Conservation (phyloP, 2,329 filamentous ascomycete species). For the Trichoderma gracile region DNA sequence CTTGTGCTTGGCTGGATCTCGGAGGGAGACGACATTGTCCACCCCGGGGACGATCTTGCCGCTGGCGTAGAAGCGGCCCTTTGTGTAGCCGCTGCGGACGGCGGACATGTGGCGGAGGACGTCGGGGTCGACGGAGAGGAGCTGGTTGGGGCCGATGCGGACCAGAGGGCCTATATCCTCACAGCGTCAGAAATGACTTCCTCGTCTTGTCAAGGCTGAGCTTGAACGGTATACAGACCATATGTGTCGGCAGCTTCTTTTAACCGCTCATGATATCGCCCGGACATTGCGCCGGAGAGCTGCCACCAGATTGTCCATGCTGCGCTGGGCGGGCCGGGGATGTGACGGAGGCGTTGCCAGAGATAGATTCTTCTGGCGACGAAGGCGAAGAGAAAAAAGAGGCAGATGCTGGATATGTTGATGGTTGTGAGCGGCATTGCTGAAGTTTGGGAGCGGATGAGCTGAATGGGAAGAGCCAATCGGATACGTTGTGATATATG, state of each 20-base stretch:
- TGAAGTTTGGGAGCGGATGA: not conserved
- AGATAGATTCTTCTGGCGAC: slow-evolving; percentile 23
- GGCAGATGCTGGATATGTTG: not conserved
- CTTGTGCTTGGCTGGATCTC: slow-evolving; percentile 50
- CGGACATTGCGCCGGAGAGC: slow-evolving; percentile 33
- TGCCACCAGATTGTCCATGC: slow-evolving; percentile 38
- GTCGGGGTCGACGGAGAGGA: slow-evolving; percentile 44
- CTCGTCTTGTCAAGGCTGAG: too few species aligned
- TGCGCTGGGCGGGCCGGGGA: slow-evolving; percentile 33
- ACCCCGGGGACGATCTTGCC: slow-evolving; percentile 54
- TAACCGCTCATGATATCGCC: slow-evolving; percentile 35
- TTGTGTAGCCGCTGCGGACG: slow-evolving; percentile 41
- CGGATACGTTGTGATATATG: too few species aligned
- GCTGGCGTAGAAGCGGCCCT: slow-evolving; percentile 49
- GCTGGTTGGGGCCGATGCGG: slow-evolving; percentile 46
- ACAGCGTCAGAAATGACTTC: not conserved
- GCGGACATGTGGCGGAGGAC: slow-evolving; percentile 42
- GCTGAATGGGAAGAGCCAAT: not conserved
- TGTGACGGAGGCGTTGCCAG: slow-evolving; percentile 36
- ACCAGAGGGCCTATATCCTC: slow-evolving; percentile 29
- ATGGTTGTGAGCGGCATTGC: slow-evolving; percentile 4
- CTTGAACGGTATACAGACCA: slow-evolving; percentile 27
- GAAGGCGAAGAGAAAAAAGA: not conserved
- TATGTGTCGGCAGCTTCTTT: slow-evolving; percentile 32
- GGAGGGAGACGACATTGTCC: slow-evolving; percentile 55